Percentiles rank a stretch among this genome's conserved stretches.
Conservation (phyloP, 2,329 filamentous ascomycete species). For the Fusarium zealandicum region DNA sequence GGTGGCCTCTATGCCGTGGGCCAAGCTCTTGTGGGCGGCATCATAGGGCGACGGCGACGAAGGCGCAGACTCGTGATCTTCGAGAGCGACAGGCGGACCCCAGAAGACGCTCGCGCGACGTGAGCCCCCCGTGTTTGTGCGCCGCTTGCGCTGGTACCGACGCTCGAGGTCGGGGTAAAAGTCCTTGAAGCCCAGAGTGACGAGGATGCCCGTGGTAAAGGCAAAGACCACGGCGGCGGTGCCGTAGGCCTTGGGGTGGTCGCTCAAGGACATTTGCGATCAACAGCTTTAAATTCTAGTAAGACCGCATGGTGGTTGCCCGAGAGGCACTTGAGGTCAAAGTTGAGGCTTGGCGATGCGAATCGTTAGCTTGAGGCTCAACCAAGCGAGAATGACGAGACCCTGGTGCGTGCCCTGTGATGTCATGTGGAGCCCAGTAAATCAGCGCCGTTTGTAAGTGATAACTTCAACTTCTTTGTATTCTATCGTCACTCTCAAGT, state of each 20-base stretch:
- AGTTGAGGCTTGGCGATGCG: slow-evolving; percentile 4
- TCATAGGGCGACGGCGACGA: slow-evolving; percentile 33
- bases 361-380: slow-evolving; percentile 6
- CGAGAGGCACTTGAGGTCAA: neutral
- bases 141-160: slow-evolving; percentile 61
- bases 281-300: slow-evolving; percentile 13
- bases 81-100: slow-evolving; percentile 58
- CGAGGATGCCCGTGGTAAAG: slow-evolving; percentile 78
- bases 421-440: slow-evolving; percentile 37
- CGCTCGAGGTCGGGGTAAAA: slow-evolving; percentile 77
- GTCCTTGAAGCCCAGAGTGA: slow-evolving; percentile 82
- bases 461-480: neutral
- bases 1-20: slow-evolving; percentile 84
- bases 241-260: slow-evolving; percentile 68
- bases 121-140: slow-evolving; percentile 30
- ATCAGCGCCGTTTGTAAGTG: neutral
- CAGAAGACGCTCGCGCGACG: slow-evolving; percentile 56
- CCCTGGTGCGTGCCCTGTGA: slow-evolving; percentile 29
- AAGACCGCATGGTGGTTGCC: slow-evolving; percentile 18
- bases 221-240: slow-evolving; percentile 72
- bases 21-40: slow-evolving; percentile 52
- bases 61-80: slow-evolving; percentile 59
- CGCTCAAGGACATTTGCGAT: slow-evolving; percentile 63
- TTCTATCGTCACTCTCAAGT: too few relatives aligned
- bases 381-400: slow-evolving; percentile 18